These are phyloP conservation scores for Nigrospora osmanthi DNA, from an alignment of 2,329 filamentous ascomycete genomes.

Conservation along the genomic window DNA sequence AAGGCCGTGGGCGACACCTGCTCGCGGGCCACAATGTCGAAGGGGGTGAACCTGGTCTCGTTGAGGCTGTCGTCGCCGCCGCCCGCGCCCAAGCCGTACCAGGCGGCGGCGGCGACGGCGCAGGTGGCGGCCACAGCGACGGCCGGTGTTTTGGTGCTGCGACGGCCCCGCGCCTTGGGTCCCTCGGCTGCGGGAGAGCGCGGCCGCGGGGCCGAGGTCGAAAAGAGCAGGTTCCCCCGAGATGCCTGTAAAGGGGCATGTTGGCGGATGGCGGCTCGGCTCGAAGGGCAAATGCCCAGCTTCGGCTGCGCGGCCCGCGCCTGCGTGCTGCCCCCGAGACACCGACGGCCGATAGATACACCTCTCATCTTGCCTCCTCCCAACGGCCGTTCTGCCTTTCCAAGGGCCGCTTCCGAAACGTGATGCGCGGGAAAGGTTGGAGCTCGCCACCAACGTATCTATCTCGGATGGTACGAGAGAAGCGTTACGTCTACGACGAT, in stretches of 20 bases:
- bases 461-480: too few species aligned
- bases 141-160: too few species aligned
- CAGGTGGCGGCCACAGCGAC: too few species aligned
- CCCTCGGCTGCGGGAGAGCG: too few species aligned
- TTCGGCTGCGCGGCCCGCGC: background rate
- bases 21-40: slow-evolving; percentile 54
- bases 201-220: too few species aligned
- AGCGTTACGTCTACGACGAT: too few species aligned
- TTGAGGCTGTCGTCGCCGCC: slow-evolving; percentile 34
- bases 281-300: too few species aligned
- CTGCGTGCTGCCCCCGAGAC: background rate
- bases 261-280: background rate
- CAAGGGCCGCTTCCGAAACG: too few species aligned
- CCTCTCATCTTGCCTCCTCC: background rate
- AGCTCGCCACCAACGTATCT: too few species aligned
- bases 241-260: background rate
- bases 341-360: background rate
- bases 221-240: too few species aligned
- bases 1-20: slow-evolving; percentile 59
- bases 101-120: background rate
- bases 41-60: slow-evolving; percentile 53
- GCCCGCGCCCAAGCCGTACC: background rate
- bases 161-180: too few species aligned
- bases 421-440: too few species aligned
- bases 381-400: background rate